These are phyloP conservation scores for Ailanthus altissimus DNA, from an alignment of 345 rosid genomes.

Conservation along the genomic window DNA sequence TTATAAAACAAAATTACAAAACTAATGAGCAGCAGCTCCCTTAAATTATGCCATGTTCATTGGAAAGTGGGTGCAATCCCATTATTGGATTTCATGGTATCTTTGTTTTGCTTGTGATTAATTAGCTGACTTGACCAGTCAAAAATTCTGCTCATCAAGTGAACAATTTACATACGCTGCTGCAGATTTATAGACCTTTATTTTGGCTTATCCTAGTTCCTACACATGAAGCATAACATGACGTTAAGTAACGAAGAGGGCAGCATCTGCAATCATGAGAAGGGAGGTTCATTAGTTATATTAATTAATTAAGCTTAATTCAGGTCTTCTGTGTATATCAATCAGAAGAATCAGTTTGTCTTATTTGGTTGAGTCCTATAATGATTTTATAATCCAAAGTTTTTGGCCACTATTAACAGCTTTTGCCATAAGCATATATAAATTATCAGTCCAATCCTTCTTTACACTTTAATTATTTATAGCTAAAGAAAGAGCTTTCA, in stretches of 20 bases:
- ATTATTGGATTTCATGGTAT: not conserved
- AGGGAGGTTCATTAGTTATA: not conserved
- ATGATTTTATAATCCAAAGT: not conserved
- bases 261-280: not conserved
- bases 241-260: not conserved
- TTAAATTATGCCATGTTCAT: constrained; percentile 14
- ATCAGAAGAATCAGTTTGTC: not conserved
- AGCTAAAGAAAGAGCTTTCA: not conserved
- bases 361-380: not conserved
- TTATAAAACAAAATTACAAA: not conserved
- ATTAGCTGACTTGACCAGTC: not conserved
- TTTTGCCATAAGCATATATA: not conserved
- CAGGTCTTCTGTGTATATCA: not conserved
- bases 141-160: not conserved
- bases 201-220: constrained; percentile 4
- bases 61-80: not conserved
- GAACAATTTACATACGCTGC: not conserved
- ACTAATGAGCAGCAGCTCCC: constrained; percentile 11
- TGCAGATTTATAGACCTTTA: not conserved
- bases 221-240: constrained; percentile 11
- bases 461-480: no score
- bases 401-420: not conserved
- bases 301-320: constrained; percentile 2
- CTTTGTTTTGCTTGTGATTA: not conserved
- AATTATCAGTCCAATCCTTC: not conserved